phyloP scores from a whole-genome alignment of 139 green algal species.

The Deuterostichococcus epilithicus region DNA sequence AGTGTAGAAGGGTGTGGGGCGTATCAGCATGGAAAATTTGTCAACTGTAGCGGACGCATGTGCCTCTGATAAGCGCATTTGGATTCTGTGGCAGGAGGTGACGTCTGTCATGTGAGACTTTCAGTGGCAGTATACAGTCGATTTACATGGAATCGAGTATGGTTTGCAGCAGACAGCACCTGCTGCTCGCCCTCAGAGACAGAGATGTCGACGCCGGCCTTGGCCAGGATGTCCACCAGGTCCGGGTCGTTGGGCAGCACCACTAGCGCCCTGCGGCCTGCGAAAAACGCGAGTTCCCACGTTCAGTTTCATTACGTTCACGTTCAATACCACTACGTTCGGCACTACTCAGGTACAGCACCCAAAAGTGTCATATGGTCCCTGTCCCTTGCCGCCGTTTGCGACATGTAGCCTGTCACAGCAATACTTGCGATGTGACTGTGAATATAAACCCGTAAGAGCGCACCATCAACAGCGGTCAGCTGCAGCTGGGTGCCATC shows the following conservation, averaged over 20 bases:
- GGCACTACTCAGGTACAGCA: conserved; percentile 39
- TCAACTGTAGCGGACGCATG: too few relatives aligned
- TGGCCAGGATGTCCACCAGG: conserved; percentile 87
- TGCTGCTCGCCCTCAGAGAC: conserved; percentile 83
- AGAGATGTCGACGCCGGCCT: conserved; percentile 90
- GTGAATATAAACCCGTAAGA: neutral
- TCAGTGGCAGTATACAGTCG: too few relatives aligned
- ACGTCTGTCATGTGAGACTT: too few relatives aligned
- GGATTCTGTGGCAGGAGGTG: too few relatives aligned
- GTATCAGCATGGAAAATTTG: too few relatives aligned
- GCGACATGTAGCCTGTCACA: neutral
- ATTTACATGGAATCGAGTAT: too few relatives aligned
- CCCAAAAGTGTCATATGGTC: neutral
- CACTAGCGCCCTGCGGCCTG: conserved; percentile 73
- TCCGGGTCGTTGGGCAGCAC: conserved; percentile 86
- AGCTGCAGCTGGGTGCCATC: conserved; percentile 83
- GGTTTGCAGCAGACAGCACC: too few relatives aligned
- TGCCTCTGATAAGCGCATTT: too few relatives aligned
- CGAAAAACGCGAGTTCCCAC: conserved; percentile 65
- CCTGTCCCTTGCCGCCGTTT: neutral
- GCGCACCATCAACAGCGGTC: conserved; percentile 54
- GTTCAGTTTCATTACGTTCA: too few relatives aligned
- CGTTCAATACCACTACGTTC: conserved; percentile 53
- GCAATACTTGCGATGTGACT: neutral
- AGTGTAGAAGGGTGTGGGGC: too few relatives aligned